Evolutionary conservation across 163 green algal genomes (phyloP).

Genomic region (Volvox carteri): DNA sequence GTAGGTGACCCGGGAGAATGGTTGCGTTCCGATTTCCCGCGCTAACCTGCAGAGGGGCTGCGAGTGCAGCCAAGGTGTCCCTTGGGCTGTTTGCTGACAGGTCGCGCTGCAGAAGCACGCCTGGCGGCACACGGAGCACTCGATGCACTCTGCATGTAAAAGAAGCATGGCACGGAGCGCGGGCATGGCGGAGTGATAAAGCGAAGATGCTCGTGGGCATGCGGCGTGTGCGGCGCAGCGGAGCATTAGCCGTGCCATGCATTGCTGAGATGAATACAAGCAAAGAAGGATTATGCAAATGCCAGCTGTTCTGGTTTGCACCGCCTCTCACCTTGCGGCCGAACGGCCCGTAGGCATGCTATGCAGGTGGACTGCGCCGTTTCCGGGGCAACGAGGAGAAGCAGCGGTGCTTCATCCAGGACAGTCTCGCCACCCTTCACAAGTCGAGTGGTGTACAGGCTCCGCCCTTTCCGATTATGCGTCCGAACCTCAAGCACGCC

Average conservation of each 20-base stretch:
- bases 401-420: constrained; percentile 73
- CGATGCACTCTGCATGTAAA: constrained; percentile 17
- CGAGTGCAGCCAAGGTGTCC: constrained; percentile 75
- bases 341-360: constrained; percentile 72
- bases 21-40: neutral
- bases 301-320: no score
- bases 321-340: constrained; percentile 1
- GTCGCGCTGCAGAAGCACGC: constrained; percentile 75
- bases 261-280: no score
- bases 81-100: constrained; percentile 64
- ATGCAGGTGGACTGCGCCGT: constrained; percentile 64
- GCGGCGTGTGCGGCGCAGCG: no score
- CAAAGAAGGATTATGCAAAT: no score
- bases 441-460: constrained; percentile 62
- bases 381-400: constrained; percentile 73
- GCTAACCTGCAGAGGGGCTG: constrained; percentile 70
- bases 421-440: constrained; percentile 74
- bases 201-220: no score
- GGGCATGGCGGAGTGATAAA: no score
- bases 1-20: no score
- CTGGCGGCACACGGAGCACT: constrained; percentile 68
- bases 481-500: constrained; percentile 58
- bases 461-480: constrained; percentile 61
- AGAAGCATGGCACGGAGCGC: neutral
- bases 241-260: no score